phyloP scores from a whole-genome alignment of 208 protist genomes.

The Leishmania guyanensis region DNA sequence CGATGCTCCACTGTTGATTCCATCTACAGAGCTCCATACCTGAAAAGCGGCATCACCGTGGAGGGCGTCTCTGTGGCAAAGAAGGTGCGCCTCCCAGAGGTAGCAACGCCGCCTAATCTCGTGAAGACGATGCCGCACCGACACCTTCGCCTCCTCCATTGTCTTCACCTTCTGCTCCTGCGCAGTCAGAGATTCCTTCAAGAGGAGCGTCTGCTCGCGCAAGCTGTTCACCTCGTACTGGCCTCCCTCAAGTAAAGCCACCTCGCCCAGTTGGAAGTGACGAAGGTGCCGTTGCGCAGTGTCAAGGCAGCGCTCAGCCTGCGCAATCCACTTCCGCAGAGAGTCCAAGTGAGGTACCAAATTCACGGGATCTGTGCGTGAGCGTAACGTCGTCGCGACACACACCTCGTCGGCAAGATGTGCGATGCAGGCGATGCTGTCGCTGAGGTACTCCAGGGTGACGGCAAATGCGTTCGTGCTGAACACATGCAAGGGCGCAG shows the following conservation, averaged over 20 bases:
- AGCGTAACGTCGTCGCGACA: slow-evolving; percentile 54
- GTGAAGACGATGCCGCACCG: slow-evolving; percentile 38
- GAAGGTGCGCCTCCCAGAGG: slow-evolving; percentile 56
- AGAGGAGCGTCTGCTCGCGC: slow-evolving; percentile 70
- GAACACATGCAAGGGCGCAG: slow-evolving; percentile 51
- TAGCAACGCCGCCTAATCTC: slow-evolving; percentile 37
- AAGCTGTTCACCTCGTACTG: slow-evolving; percentile 65
- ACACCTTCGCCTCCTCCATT: slow-evolving; percentile 45
- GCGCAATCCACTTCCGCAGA: slow-evolving; percentile 41
- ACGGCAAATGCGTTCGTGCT: slow-evolving; percentile 55
- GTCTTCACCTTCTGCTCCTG: slow-evolving; percentile 71
- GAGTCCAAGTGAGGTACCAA: slow-evolving; percentile 45
- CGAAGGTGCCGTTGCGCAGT: slow-evolving; percentile 51
- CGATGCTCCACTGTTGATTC: background rate
- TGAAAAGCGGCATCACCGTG: background rate
- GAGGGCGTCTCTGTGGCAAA: slow-evolving; percentile 15
- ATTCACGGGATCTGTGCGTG: slow-evolving; percentile 34
- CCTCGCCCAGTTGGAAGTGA: slow-evolving; percentile 73
- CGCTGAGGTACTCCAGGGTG: slow-evolving; percentile 60
- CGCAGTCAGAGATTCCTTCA: slow-evolving; percentile 70
- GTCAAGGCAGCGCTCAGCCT: slow-evolving; percentile 39
- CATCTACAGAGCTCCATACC: background rate
- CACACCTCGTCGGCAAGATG: slow-evolving; percentile 67
- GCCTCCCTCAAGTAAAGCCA: slow-evolving; percentile 60
- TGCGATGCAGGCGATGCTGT: slow-evolving; percentile 47